Conservation (phyloP, 495 filamentous ascomycete species). For the Penicillium longicatenatum region DNA sequence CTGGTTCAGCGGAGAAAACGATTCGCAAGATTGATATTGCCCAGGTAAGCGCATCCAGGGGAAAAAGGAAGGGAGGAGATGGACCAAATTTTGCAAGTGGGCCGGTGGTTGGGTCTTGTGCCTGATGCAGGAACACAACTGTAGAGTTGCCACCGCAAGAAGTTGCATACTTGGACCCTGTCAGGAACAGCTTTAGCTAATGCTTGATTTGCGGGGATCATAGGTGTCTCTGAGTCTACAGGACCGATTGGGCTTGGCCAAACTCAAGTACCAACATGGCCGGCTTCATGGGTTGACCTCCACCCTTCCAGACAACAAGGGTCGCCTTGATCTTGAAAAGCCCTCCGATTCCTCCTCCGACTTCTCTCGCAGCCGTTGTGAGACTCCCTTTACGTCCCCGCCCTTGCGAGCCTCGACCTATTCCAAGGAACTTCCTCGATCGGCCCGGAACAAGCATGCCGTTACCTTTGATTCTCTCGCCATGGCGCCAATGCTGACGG, state of each 20-base stretch:
- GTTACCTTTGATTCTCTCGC: conserved; percentile 47
- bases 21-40: conserved; percentile 63
- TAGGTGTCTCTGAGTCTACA: conserved; percentile 91
- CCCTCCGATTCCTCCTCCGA: conserved; percentile 81
- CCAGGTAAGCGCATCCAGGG: conserved; percentile 61
- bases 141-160: background rate
- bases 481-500: conserved; percentile 52
- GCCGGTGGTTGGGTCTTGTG: conserved; percentile 3
- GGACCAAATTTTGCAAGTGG: background rate
- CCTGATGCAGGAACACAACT: conserved; percentile 4
- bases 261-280: conserved; percentile 94
- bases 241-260: conserved; percentile 90
- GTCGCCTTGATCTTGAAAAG: conserved; percentile 36
- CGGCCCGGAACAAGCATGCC: conserved; percentile 49
- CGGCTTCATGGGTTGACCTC: conserved; percentile 41
- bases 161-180: background rate
- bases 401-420: conserved; percentile 40
- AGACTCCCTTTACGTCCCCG: conserved; percentile 50
- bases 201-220: background rate
- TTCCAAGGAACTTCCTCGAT: conserved; percentile 50
- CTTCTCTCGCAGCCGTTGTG: conserved; percentile 46
- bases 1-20: conserved; percentile 42
- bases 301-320: conserved; percentile 64
- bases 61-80: background rate
- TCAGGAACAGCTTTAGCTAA: conserved; percentile 8